Evolutionary conservation across 192 early-diverging fungal species (phyloP), one percentile per base, ranked within the genome.

Genomic region (Backusella circina): DNA sequence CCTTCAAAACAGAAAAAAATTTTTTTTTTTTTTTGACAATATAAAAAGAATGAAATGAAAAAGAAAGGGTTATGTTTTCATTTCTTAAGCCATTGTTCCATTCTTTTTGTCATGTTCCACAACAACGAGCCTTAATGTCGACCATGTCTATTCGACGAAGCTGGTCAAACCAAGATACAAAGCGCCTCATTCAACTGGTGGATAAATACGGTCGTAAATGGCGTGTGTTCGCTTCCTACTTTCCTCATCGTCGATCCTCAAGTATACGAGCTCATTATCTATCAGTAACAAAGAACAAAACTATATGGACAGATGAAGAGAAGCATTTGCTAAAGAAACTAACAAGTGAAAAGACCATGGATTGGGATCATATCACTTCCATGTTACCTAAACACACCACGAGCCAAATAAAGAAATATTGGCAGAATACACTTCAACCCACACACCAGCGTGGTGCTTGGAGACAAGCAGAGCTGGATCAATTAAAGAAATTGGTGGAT

Each of bases 221-320:
- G 69, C 38, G 39, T 44, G 69, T 70, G 5, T 70, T 39, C 16
- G 8, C 23, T n/a, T 44, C 26, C 39, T 70, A 70, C 39, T 70
- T 70, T 41, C 69, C 69, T 10, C 13, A 37, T 28, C 33, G 69
- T 10, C 39, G 37, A 35, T 41, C 69, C 1, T 47, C 23, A 12
- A 41, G 69, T 18, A 70, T 70, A 44, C 37, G 69, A 44, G 37
- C 69, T 9, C 69, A 70, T 31, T 70, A 70, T 70, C 39, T 44
- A 15, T 70, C 69, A 23, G 69, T 70, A 1, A 70, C 37, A 30
- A 61, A 61, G 23, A 39, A 70, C 5, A 41, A 70, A 18, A 70
- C 10, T 2, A 37, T 38, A 28, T 70, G 69, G 69, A 70, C 69
- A 1, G 26, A 41, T 8, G 69, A 70, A 15, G 69, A 70, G 30